Conservation (phyloP, 495 filamentous ascomycete genomes). For the Bryoglossum gracile region DNA sequence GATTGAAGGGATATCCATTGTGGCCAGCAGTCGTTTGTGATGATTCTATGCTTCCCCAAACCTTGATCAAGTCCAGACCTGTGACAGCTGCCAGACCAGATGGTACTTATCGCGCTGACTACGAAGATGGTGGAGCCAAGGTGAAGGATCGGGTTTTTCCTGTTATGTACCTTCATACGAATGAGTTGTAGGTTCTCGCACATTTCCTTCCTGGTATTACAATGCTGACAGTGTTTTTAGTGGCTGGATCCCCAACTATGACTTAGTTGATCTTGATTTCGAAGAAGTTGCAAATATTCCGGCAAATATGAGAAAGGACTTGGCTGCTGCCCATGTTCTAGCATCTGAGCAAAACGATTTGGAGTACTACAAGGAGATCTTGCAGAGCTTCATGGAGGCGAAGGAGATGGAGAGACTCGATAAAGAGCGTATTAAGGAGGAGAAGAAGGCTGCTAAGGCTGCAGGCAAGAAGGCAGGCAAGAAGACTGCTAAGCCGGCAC, state of each 20-base stretch:
- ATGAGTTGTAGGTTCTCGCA: constrained; percentile 75
- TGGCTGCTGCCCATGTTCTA: constrained; percentile 65
- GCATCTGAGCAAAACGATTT: constrained; percentile 66
- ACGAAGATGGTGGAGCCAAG: constrained; percentile 74
- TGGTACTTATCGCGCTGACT: constrained; percentile 77
- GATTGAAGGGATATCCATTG: constrained; percentile 80
- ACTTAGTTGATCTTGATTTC: constrained; percentile 64
- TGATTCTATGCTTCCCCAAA: constrained; percentile 79
- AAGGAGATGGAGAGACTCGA: constrained; percentile 49
- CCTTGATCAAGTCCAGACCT: constrained; percentile 62
- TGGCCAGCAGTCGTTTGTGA: constrained; percentile 91
- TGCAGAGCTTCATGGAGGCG: constrained; percentile 59
- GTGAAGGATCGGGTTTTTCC: constrained; percentile 77
- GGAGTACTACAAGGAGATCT: constrained; percentile 66
- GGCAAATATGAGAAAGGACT: constrained; percentile 65
- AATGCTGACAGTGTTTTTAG: constrained; percentile 37
- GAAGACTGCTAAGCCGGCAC: constrained; percentile 31
- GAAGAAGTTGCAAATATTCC: constrained; percentile 56
- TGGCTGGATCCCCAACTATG: constrained; percentile 76
- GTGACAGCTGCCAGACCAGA: constrained; percentile 73
- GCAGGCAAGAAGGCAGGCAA: constrained; percentile 32
- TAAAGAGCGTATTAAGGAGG: constrained; percentile 49
- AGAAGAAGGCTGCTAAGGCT: constrained; percentile 49
- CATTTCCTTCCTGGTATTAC: not conserved
- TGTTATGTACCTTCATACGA: constrained; percentile 87